These are phyloP conservation scores for Fusarium clavum DNA, from an alignment of 2,329 filamentous ascomycete genomes.

Conservation along the genomic window DNA sequence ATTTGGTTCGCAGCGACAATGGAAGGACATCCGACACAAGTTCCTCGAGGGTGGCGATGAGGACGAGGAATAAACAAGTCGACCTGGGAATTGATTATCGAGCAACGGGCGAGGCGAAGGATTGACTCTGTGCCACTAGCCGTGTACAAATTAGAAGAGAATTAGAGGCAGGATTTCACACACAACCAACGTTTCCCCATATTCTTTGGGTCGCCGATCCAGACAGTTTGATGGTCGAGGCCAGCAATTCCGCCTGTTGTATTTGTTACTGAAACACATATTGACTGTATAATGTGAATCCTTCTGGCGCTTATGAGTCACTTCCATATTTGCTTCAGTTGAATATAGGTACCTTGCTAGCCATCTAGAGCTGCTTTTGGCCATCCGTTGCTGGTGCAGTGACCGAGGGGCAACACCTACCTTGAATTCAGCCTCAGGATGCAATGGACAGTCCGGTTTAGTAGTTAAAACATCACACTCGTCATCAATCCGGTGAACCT, in stretches of 20 bases:
- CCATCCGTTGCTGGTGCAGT: conserved; percentile 27
- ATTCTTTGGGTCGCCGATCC: not conserved
- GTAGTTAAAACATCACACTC: not conserved
- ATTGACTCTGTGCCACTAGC: conserved; percentile 47
- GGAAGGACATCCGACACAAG: conserved; percentile 97
- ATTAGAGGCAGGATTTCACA: conserved; percentile 46
- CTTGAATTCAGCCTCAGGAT: conserved; percentile 41
- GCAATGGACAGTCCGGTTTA: conserved; percentile 22
- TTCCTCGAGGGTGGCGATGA: conserved; percentile 79
- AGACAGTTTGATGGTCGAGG: not conserved
- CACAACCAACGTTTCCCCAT: conserved; percentile 32
- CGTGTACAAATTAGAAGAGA: conserved; percentile 51
- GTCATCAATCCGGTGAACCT: conserved; percentile 13
- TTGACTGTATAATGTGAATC: conserved; percentile 11
- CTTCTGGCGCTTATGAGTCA: not conserved
- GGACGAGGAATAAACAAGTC: conserved; percentile 44
- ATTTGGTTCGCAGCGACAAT: conserved; percentile 80
- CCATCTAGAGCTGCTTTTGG: not conserved
- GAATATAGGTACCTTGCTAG: not conserved
- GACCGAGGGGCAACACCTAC: conserved; percentile 41
- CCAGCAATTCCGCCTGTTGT: not conserved
- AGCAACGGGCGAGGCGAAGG: conserved; percentile 37
- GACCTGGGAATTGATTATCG: conserved; percentile 23
- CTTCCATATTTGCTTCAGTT: not conserved
- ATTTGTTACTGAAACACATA: not conserved